A percentile compares a stretch with the other conserved stretches of the same genome.
These are phyloP conservation scores for Monosporascus sp. DNA, from an alignment of 2,329 filamentous ascomycete species.

Conservation along the genomic window DNA sequence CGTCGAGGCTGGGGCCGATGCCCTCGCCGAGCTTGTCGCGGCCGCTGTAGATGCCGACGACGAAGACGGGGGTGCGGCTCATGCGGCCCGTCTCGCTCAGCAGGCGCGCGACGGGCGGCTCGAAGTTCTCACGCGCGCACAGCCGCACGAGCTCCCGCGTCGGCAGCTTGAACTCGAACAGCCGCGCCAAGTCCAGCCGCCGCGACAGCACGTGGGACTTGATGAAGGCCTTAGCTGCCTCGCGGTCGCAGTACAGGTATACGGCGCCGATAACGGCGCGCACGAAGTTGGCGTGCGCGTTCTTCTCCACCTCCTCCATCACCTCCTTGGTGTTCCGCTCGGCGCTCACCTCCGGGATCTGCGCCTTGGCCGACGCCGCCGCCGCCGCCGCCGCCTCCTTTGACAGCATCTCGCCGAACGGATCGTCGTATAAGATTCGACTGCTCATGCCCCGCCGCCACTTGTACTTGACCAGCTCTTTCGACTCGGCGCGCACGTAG, in stretches of 20 bases:
- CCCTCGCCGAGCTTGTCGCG: conserved; percentile 88
- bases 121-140: conserved; percentile 85
- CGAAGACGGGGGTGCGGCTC: conserved; percentile 81
- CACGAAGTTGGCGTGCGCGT: conserved; percentile 70
- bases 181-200: conserved; percentile 65
- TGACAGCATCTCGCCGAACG: conserved; percentile 66
- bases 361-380: neutral
- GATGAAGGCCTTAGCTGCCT: conserved; percentile 77
- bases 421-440: conserved; percentile 74
- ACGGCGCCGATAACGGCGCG: conserved; percentile 78
- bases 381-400: conserved; percentile 1
- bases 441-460: conserved; percentile 69
- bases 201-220: conserved; percentile 77
- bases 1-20: conserved; percentile 69
- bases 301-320: conserved; percentile 13
- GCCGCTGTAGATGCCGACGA: conserved; percentile 91
- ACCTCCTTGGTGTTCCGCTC: conserved; percentile 17
- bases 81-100: conserved; percentile 84
- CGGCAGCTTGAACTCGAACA: conserved; percentile 83
- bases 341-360: conserved; percentile 14
- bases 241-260: conserved; percentile 77
- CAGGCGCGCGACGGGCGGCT: conserved; percentile 77
- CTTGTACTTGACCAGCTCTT: conserved; percentile 39
- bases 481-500: conserved; percentile 46
- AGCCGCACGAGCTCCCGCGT: conserved; percentile 77